These are phyloP conservation scores for Vitellaria paradoxa DNA, from an alignment of 179 eudicot genomes.

Conservation along the genomic window DNA sequence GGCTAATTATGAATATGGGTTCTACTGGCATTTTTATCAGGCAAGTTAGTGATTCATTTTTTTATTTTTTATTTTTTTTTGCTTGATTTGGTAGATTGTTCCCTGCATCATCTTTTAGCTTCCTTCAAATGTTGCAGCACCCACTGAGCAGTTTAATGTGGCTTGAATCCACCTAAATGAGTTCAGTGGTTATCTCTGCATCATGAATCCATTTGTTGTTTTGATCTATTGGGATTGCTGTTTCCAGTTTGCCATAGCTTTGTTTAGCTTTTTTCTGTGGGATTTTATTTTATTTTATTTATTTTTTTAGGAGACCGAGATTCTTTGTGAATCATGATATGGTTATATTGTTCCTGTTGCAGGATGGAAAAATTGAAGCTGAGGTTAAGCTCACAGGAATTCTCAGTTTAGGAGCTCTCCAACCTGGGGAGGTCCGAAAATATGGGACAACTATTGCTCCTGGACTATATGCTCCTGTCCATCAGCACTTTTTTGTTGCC, in stretches of 20 bases:
- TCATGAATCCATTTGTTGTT: background rate
- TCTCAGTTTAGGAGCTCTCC: conserved; percentile 92
- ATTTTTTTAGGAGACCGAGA: background rate
- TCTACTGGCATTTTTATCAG: conserved; percentile 99
- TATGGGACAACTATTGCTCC: conserved; percentile 98
- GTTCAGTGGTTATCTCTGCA: background rate
- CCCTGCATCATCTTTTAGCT: background rate
- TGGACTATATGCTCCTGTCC: conserved; percentile 97
- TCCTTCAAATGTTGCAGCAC: background rate
- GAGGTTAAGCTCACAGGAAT: conserved; percentile 97
- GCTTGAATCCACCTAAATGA: background rate
- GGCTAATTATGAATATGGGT: conserved; percentile 97
- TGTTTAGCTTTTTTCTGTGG: background rate
- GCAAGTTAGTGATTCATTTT: conserved; percentile 32
- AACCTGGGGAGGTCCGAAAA: conserved; percentile 84
- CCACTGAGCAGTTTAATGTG: background rate
- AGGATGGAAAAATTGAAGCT: conserved; percentile 99
- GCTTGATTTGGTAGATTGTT: background rate
- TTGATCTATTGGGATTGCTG: conserved; percentile 1
- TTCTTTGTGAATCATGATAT: too few relatives aligned
- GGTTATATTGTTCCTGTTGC: conserved; percentile 7
- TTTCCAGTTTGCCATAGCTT: background rate
- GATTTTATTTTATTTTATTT: background rate
- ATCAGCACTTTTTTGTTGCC: conserved; percentile 97
- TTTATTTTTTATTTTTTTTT: background rate